Evolutionary conservation across 495 filamentous ascomycete species (phyloP), one percentile per base, ranked within the genome.

Genomic region (Haplographium delicatum): DNA sequence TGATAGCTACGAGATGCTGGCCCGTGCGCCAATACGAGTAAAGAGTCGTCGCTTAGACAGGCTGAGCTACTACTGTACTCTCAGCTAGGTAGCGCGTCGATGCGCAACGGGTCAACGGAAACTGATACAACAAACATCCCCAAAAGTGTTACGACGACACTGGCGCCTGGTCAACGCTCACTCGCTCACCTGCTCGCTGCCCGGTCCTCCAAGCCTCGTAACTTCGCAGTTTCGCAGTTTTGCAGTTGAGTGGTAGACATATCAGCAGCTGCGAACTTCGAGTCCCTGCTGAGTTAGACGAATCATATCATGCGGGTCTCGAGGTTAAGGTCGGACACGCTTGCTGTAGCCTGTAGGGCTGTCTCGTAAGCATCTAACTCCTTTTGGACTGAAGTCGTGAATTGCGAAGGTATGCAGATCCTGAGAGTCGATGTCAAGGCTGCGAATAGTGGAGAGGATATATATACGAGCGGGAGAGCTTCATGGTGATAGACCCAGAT

Each of bases 311-410:
- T 46, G 26, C 24, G 15, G 26, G 24, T 46, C 25, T 46, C 44
- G 24, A 31, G 44, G 30, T 30, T 46, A 31, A 19, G 44, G 7
- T 31, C 34, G 25, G 25, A 44, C 19, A 44, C 19, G 4, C 19
- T n/a, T n/a, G n/a, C n/a, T n/a, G 10, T 33, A 20, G 39, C 4
- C 39, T 33, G 27, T 46, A 46, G 18, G 26, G 26, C 26, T 46
- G 44, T 33, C 44, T 46, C 44, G 44, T 46, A 46, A 46, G 22
- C 34, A 34, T 46, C 44, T 46, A 46, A 46, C 44, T 28, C 44
- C 44, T 33, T 46, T 33, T 31, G 44, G 26, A 46, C 44, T 33
- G 25, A 31, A 46, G 26, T 33, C 26, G n/a, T n/a, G n/a, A n/a
- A n/a, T n/a, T n/a, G n/a, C n/a, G n/a, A n/a, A n/a, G n/a, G n/a